Evolutionary conservation across 208 protist genomes (phyloP), one percentile per base, ranked within the genome.

Genomic region (Giardia duodenalis): DNA sequence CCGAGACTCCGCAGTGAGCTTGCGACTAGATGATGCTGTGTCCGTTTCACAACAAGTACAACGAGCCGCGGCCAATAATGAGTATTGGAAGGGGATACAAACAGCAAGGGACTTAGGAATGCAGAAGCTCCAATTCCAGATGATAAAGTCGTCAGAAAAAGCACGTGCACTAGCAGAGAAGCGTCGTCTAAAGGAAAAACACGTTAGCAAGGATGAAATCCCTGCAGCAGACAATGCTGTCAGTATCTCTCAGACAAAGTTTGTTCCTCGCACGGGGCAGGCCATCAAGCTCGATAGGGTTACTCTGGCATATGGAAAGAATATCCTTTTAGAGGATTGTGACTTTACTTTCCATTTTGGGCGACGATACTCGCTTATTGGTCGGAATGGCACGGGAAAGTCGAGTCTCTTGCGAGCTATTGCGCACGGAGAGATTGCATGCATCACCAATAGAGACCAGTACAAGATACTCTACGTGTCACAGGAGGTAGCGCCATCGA

Each of bases 331-430:
- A 4, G 4, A 92, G 42, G 47, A 92, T 45, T 2, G 2, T 2
- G 2, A 2, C 4, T 67, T 95, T 47, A 92, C 93, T 86, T 93
- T 96, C 45, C 93, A 94, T 87, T 93, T 92, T 45, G 95, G 95
- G 45, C 92, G 86, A 67, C 91, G 94, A 43, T 96, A 96, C 93
- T 95, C 95, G 88, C 86, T 98, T 0, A 95, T 98, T 2, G 97
- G 96, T 0, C 94, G 95, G 1, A 98, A 97, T 93, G 97, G 97
- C 2, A 97, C 96, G 91, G 97, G 97, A 88, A 98, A 98, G 95
- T 97, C 97, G 1, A 97, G 96, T 42, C 94, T 98, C 92, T 94
- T 98, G 93, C 94, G 95, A 19, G 95, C 96, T 44, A 94, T 98
- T 4, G 96, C 95, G 44, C 93, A 94, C 57, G 87, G 48, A 0